Percentiles rank a stretch among this genome's conserved stretches.
Conservation (phyloP, 1,139 yeast genomes). For the Yamadazyma diddensiae region DNA sequence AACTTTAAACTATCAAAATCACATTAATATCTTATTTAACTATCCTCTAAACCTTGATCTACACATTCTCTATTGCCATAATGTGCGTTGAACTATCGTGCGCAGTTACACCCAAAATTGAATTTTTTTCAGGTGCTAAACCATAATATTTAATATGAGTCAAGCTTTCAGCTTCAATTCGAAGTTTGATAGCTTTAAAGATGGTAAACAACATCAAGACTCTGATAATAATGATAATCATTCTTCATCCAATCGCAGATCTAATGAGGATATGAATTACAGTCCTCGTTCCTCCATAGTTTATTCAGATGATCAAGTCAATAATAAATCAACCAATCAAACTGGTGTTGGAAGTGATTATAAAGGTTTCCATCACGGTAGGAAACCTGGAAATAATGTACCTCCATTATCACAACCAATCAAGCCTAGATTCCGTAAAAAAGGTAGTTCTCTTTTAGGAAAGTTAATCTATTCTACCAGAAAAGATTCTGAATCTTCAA, state of each 20-base stretch:
- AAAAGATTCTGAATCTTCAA: conserved; percentile 32
- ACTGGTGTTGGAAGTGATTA: conserved; percentile 21
- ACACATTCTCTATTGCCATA: too few species aligned
- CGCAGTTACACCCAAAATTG: too few species aligned
- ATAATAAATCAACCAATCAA: background rate
- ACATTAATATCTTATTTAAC: too few species aligned
- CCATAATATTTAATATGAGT: conserved; percentile 6
- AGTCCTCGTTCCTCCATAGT: conserved; percentile 28
- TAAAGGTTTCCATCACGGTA: conserved; percentile 49
- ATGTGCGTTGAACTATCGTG: too few species aligned
- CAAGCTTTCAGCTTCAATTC: conserved; percentile 12
- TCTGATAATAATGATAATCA: background rate
- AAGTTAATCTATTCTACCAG: conserved; percentile 44
- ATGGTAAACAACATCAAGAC: conserved; percentile 2
- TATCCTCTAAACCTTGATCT: too few species aligned
- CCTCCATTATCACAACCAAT: conserved; percentile 54
- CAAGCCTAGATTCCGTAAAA: conserved; percentile 46
- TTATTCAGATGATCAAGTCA: conserved; percentile 7
- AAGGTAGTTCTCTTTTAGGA: conserved; percentile 44
- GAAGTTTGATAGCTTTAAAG: conserved; percentile 12
- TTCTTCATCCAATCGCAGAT: background rate
- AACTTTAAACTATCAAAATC: too few species aligned
- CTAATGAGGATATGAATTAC: conserved; percentile 15
- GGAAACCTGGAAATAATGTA: conserved; percentile 30
- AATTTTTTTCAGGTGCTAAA: too few species aligned